phyloP scores from a whole-genome alignment of 2,329 filamentous ascomycete genomes.

The Cladophialophora psammophila region DNA sequence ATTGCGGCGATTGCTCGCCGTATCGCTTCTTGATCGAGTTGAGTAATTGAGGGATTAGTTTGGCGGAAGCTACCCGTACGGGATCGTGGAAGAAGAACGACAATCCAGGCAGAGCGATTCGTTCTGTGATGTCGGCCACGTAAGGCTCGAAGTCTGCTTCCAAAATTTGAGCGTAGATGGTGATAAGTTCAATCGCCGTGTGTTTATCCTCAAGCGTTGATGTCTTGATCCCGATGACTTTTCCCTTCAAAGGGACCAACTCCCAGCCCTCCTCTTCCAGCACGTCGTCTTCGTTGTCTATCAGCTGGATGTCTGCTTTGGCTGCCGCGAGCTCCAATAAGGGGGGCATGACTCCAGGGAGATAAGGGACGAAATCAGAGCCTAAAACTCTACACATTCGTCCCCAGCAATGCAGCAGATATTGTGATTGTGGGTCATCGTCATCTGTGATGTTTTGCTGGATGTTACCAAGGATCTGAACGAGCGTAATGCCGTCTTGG shows the following conservation, averaged over 20 bases:
- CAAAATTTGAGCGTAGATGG: constrained; percentile 96
- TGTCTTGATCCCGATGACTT: constrained; percentile 97
- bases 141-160: constrained; percentile 91
- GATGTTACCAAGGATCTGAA: constrained; percentile 85
- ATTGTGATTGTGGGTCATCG: constrained; percentile 95
- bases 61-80: constrained; percentile 91
- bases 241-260: constrained; percentile 93
- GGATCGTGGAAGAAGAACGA: constrained; percentile 99
- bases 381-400: constrained; percentile 96
- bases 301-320: constrained; percentile 94
- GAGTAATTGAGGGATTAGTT: constrained; percentile 89
- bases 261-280: constrained; percentile 98
- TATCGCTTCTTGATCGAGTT: constrained; percentile 94
- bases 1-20: constrained; percentile 78
- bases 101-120: constrained; percentile 90
- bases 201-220: constrained; percentile 98
- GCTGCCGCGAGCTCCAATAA: constrained; percentile 88
- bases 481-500: constrained; percentile 82
- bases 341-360: constrained; percentile 92
- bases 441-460: constrained; percentile 85
- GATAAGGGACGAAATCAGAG: constrained; percentile 87
- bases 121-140: constrained; percentile 91
- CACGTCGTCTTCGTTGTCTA: constrained; percentile 93
- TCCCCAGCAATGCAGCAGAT: constrained; percentile 98
- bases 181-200: constrained; percentile 98